These are phyloP conservation scores for Anthoceros angustus DNA, from an alignment of 225 moss, liverwort and hornwort genomes.

Conservation along the genomic window DNA sequence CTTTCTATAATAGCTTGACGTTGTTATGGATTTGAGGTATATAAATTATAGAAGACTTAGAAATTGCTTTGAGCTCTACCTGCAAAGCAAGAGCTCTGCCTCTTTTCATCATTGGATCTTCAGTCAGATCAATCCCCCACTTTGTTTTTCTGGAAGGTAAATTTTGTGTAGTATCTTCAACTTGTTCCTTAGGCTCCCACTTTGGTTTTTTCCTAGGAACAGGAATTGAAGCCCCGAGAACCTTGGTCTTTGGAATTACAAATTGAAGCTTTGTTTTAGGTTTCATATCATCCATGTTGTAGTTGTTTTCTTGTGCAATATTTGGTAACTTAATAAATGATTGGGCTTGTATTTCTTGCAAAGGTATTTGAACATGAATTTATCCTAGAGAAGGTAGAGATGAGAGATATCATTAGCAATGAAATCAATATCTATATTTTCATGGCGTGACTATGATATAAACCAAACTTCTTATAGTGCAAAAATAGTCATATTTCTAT, in stretches of 20 bases:
- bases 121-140: constrained; percentile 44
- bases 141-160: constrained; percentile 24
- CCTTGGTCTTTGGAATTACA: constrained; percentile 60
- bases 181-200: constrained; percentile 14
- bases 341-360: not conserved
- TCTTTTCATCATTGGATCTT: constrained; percentile 41
- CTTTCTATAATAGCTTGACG: not conserved
- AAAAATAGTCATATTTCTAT: too few species aligned
- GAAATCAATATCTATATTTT: too few species aligned
- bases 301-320: not conserved
- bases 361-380: not conserved
- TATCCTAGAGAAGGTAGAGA: too few species aligned
- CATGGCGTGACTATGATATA: too few species aligned
- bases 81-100: constrained; percentile 73
- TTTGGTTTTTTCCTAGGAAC: constrained; percentile 26
- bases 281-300: not conserved
- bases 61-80: constrained; percentile 13
- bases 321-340: too few species aligned
- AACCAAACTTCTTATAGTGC: too few species aligned
- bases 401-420: too few species aligned
- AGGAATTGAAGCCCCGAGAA: constrained; percentile 44
- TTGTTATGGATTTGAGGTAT: not conserved
- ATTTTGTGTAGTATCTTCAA: constrained; percentile 11
- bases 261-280: constrained; percentile 13
- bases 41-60: not conserved